These are phyloP conservation scores for Tricholoma flavovirens DNA, from an alignment of 768 basidiomycete species.

Conservation along the genomic window DNA sequence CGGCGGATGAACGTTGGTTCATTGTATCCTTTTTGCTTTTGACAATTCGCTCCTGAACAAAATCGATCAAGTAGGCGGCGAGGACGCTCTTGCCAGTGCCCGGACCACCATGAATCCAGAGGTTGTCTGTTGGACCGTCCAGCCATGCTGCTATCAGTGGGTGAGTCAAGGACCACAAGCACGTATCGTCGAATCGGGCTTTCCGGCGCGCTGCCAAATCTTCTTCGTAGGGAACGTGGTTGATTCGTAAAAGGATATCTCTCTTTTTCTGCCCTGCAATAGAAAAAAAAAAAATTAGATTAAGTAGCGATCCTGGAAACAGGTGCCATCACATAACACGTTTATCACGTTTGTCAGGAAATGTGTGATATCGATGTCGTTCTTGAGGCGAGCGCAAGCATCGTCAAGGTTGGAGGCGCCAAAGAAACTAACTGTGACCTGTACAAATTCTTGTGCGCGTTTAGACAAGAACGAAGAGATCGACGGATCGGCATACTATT, in stretches of 20 bases:
- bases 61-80: not conserved
- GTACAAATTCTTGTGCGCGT: not conserved
- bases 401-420: not conserved
- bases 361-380: not conserved
- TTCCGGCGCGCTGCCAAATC: not conserved
- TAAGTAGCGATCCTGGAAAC: not conserved
- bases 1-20: not conserved
- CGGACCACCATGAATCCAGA: conserved; percentile 2
- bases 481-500: not conserved
- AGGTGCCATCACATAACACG: not conserved
- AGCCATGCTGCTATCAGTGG: not conserved
- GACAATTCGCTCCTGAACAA: not conserved
- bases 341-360: not conserved
- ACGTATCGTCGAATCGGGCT: not conserved
- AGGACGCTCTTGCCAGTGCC: conserved; percentile 1
- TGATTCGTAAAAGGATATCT: not conserved
- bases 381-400: not conserved
- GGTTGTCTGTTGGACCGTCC: not conserved
- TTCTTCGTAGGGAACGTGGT: not conserved
- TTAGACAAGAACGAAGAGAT: not conserved
- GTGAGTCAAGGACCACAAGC: not conserved
- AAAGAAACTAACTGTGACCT: not conserved
- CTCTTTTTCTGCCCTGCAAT: not conserved
- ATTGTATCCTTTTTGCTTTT: not conserved
- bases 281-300: not conserved